Conservation (phyloP, 345 rosid genomes). For the Arabidopsis thaliana region TAIR10.1 NC_003075.7:13035501-13036000, state of each 20-base stretch:
- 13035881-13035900: constrained; percentile 16
- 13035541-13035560: constrained; percentile 39
- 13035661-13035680: constrained; percentile 46
- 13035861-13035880: neutral
- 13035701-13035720: constrained; percentile 36
- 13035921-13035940: constrained; percentile 22
- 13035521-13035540: constrained; percentile 34
- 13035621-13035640: constrained; percentile 43
- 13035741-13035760: constrained; percentile 31
- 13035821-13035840: constrained; percentile 13
- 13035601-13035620: constrained; percentile 41
- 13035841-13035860: constrained; percentile 12
- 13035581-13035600: constrained; percentile 32
- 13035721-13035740: constrained; percentile 34
- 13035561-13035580: constrained; percentile 22
- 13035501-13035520: constrained; percentile 68
- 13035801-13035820: constrained; percentile 32
- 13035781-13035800: constrained; percentile 26
- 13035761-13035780: constrained; percentile 30
- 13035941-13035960: neutral
- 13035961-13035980: constrained; percentile 6
- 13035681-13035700: constrained; percentile 37
- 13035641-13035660: constrained; percentile 27
- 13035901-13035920: constrained; percentile 9
- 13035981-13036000: constrained; percentile 17